A percentile compares a stretch with the other conserved stretches of the same genome.
phyloP scores from a whole-genome alignment of 2,329 filamentous ascomycete species.

The Aspergillus brasiliensis region DNA sequence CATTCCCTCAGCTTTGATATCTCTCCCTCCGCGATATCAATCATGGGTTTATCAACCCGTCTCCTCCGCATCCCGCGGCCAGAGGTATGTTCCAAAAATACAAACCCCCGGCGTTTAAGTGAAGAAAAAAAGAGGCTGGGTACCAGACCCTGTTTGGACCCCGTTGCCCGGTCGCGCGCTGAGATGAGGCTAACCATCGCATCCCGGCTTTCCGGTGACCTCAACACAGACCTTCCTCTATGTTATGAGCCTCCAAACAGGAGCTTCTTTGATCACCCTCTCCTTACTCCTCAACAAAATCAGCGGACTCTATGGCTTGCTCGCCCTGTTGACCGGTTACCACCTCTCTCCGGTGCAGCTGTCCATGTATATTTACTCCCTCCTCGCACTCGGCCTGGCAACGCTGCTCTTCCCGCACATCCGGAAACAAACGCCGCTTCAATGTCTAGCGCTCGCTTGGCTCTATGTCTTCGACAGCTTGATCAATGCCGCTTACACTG shows the following conservation, averaged over 20 bases:
- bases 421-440: conserved; percentile 73
- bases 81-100: conserved; percentile 39
- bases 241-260: conserved; percentile 81
- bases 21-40: conserved; percentile 22
- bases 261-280: conserved; percentile 80
- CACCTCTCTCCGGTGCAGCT: conserved; percentile 80
- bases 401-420: conserved; percentile 77
- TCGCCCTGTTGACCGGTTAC: conserved; percentile 86
- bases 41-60: conserved; percentile 44
- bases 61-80: conserved; percentile 54
- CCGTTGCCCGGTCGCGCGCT: conserved; percentile 15
- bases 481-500: conserved; percentile 80
- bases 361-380: conserved; percentile 88
- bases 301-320: conserved; percentile 84
- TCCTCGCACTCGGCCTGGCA: conserved; percentile 68
- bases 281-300: conserved; percentile 89
- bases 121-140: not conserved
- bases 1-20: conserved; percentile 12
- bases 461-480: conserved; percentile 81
- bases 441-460: conserved; percentile 80
- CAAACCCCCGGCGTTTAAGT: not conserved
- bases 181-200: conserved; percentile 12
- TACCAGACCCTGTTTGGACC: not conserved
- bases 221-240: conserved; percentile 74
- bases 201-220: conserved; percentile 13